Conservation (phyloP, 208 protist genomes). For the Sergeia podlipaevii region DNA sequence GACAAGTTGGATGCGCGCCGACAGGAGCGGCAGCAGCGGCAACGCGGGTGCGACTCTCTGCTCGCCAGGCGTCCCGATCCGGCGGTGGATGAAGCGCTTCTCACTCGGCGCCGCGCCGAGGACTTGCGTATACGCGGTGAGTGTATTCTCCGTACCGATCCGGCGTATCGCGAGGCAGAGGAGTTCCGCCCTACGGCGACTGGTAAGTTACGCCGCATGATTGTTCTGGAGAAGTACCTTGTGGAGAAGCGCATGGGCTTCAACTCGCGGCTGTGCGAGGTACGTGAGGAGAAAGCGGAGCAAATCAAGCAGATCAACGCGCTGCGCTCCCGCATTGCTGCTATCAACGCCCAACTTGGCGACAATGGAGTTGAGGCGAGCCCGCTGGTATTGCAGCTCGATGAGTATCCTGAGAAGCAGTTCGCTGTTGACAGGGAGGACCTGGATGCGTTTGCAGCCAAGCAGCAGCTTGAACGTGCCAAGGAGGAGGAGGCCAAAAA, state of each 20-base stretch:
- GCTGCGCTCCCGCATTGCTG: slow-evolving; percentile 52
- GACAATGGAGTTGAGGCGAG: slow-evolving; percentile 21
- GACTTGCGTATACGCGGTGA: slow-evolving; percentile 88
- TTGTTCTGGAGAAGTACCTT: slow-evolving; percentile 86
- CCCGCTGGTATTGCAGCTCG: slow-evolving; percentile 18
- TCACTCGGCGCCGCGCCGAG: slow-evolving; percentile 54
- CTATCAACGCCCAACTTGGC: slow-evolving; percentile 75
- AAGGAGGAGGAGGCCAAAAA: slow-evolving; percentile 71
- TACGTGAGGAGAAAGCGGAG: slow-evolving; percentile 87
- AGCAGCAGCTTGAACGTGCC: slow-evolving; percentile 39
- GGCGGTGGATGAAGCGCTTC: slow-evolving; percentile 64
- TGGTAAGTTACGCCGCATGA: slow-evolving; percentile 92
- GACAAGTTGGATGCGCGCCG: slow-evolving; percentile 88
- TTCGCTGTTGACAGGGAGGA: slow-evolving; percentile 56
- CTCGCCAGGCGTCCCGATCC: slow-evolving; percentile 76
- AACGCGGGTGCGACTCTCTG: slow-evolving; percentile 58
- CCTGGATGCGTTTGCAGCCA: slow-evolving; percentile 58
- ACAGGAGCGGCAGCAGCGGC: slow-evolving; percentile 64
- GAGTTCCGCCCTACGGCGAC: slow-evolving; percentile 86
- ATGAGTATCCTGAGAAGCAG: slow-evolving; percentile 70
- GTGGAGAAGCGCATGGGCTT: slow-evolving; percentile 82
- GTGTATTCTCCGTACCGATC: slow-evolving; percentile 92
- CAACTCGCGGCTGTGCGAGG: slow-evolving; percentile 86
- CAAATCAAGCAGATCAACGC: slow-evolving; percentile 67
- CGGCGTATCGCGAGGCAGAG: slow-evolving; percentile 69